Percentiles rank a stretch among this genome's conserved stretches.
These are phyloP conservation scores for Cucumis cinereus DNA, from an alignment of 306 rosid species.

Conservation along the genomic window DNA sequence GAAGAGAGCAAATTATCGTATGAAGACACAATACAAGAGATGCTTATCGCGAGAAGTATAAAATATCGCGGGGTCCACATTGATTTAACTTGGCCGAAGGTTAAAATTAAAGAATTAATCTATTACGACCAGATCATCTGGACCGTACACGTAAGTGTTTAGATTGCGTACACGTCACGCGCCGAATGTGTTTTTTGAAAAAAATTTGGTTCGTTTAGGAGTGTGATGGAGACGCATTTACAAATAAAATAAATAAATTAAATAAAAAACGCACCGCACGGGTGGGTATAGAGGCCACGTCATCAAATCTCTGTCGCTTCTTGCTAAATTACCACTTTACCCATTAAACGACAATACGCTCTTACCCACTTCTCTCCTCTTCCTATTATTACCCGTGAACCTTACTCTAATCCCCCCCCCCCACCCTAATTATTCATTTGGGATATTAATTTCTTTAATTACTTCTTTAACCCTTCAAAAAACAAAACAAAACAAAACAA, in stretches of 20 bases:
- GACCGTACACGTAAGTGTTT: neutral
- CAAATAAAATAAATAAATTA: neutral
- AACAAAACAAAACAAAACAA: no score
- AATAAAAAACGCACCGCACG: constrained; percentile 11
- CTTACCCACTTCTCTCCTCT: neutral
- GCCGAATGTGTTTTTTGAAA: neutral
- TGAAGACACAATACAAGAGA: neutral
- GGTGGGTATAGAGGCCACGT: constrained; percentile 8
- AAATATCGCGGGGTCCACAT: neutral
- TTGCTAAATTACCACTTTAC: neutral
- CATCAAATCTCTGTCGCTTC: constrained; percentile 18
- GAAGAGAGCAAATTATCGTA: neutral
- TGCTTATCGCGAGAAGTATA: neutral
- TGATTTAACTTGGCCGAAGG: neutral
- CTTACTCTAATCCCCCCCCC: neutral
- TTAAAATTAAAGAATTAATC: neutral
- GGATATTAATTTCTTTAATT: neutral
- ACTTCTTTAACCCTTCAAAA: neutral
- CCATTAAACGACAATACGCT: neutral
- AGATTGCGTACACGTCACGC: neutral
- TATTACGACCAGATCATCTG: neutral
- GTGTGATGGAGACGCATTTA: neutral
- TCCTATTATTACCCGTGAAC: neutral
- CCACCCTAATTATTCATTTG: neutral
- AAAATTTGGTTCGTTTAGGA: neutral